Conservation (phyloP, 345 rosid species). For the Capsella bursapastoris region DNA sequence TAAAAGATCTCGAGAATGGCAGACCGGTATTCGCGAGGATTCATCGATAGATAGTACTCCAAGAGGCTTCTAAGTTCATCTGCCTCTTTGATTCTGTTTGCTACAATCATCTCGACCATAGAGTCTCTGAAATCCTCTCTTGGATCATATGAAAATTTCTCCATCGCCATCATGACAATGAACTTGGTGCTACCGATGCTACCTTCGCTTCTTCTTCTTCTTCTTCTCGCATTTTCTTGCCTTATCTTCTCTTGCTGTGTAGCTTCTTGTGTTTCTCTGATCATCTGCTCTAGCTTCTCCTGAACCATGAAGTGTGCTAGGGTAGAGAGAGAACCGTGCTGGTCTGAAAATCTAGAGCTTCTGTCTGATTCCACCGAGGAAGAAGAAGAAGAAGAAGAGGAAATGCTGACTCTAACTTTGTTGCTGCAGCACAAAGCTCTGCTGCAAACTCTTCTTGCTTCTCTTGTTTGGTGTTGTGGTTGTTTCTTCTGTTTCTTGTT, state of each 20-base stretch:
- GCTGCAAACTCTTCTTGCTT: slow-evolving; percentile 55
- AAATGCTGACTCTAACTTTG: slow-evolving; percentile 69
- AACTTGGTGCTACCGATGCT: slow-evolving; percentile 52
- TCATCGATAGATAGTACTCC: slow-evolving; percentile 83
- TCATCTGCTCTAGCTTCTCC: slow-evolving; percentile 83
- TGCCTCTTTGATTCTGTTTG: slow-evolving; percentile 61
- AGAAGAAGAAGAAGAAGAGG: slow-evolving; percentile 42
- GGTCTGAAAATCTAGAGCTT: slow-evolving; percentile 48
- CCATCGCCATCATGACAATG: slow-evolving; percentile 86
- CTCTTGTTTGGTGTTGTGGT: slow-evolving; percentile 35
- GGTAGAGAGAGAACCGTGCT: slow-evolving; percentile 65
- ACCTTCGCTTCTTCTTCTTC: slow-evolving; percentile 43
- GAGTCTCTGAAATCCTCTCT: slow-evolving; percentile 80
- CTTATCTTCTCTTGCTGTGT: slow-evolving; percentile 42
- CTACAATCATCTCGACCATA: slow-evolving; percentile 78
- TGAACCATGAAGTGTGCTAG: slow-evolving; percentile 87
- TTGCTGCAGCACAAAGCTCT: slow-evolving; percentile 68
- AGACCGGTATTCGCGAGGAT: slow-evolving; percentile 62
- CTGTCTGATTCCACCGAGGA: slow-evolving; percentile 55
- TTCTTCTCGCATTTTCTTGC: slow-evolving; percentile 43
- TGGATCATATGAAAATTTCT: slow-evolving; percentile 76
- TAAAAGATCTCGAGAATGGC: slow-evolving; percentile 76
- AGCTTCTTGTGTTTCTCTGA: slow-evolving; percentile 60
- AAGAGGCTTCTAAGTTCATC: slow-evolving; percentile 77
- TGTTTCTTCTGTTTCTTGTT: slow-evolving; percentile 27